phyloP scores from a whole-genome alignment of 208 protist species.

The Trypanosoma caninum region DNA sequence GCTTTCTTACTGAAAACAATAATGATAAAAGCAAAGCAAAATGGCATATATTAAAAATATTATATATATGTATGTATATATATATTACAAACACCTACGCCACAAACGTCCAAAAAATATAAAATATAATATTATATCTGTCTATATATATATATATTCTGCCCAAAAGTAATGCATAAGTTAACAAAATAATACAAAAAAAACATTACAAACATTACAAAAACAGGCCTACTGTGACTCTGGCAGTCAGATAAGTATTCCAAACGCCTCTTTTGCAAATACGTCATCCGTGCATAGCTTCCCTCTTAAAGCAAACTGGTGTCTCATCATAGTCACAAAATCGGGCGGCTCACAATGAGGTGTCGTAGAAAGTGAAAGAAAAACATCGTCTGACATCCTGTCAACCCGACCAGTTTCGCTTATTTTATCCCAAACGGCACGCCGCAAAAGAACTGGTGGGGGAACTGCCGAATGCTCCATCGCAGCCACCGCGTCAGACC shows the following conservation, averaged over 20 bases:
- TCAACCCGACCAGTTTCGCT: neutral
- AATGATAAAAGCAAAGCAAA: conserved; percentile 2
- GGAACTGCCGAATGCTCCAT: neutral
- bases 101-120: no score
- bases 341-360: conserved; percentile 71
- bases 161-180: no score
- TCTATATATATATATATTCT: no score
- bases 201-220: neutral
- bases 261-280: conserved; percentile 21
- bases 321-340: conserved; percentile 25
- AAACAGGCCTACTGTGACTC: neutral
- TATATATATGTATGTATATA: no score
- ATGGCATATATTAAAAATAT: no score
- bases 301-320: conserved; percentile 13
- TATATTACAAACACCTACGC: no score
- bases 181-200: neutral
- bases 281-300: conserved; percentile 24
- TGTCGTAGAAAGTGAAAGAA: conserved; percentile 50
- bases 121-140: no score
- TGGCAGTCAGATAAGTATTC: conserved; percentile 15
- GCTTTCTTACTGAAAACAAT: conserved; percentile 10
- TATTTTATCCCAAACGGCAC: conserved; percentile 8
- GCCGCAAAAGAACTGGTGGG: conserved; percentile 22
- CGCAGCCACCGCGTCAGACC: neutral
- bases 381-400: conserved; percentile 19